Percentiles rank a stretch among this genome's conserved stretches.
Conservation (phyloP, 2,329 filamentous ascomycete species). For the Sclerotinia glacialis region DNA sequence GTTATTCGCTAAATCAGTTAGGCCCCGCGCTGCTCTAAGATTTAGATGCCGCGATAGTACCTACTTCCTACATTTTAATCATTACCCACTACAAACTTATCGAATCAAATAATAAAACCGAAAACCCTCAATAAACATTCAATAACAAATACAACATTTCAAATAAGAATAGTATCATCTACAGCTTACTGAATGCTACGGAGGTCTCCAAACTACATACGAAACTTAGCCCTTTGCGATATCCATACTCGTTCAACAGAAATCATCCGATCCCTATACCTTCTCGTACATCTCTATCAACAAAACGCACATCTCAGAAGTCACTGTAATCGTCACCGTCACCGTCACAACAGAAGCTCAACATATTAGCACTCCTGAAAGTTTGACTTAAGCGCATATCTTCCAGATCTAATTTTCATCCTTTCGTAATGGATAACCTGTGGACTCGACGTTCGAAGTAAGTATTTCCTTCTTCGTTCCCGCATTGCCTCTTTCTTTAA, state of each 20-base stretch:
- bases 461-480: slow-evolving; percentile 27
- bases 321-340: background rate
- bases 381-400: slow-evolving; percentile 23
- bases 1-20: slow-evolving; percentile 22
- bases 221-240: slow-evolving; percentile 1
- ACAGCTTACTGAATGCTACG: background rate
- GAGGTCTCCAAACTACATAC: background rate
- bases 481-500: slow-evolving; percentile 18
- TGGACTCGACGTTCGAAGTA: slow-evolving; percentile 86
- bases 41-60: slow-evolving; percentile 7
- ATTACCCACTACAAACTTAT: slow-evolving; percentile 17
- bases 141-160: background rate
- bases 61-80: slow-evolving; percentile 10
- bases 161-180: background rate
- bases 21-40: slow-evolving; percentile 25
- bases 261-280: background rate
- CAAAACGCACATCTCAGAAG: slow-evolving; percentile 22
- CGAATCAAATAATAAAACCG: slow-evolving; percentile 1
- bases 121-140: slow-evolving; percentile 7
- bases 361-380: slow-evolving; percentile 23
- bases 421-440: slow-evolving; percentile 43
- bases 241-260: slow-evolving; percentile 4
- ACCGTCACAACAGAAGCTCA: slow-evolving; percentile 25
- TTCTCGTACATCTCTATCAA: background rate
- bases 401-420: slow-evolving; percentile 19